These are phyloP conservation scores for Ganoderma multipileum DNA, from an alignment of 1,284 basidiomycete genomes.

Conservation along the genomic window DNA sequence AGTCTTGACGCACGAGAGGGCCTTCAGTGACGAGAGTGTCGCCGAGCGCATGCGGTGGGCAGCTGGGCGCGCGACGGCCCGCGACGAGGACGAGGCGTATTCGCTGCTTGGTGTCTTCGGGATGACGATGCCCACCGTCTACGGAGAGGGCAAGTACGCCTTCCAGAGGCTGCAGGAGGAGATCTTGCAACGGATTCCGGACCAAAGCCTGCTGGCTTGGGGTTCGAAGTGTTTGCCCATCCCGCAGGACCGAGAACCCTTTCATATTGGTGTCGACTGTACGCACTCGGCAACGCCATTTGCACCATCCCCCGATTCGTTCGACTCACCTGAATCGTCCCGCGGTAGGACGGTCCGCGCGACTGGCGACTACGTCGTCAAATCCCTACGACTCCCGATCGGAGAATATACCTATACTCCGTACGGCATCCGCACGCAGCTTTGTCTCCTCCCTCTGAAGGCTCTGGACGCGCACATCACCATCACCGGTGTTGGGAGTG, in stretches of 20 bases:
- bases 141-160: conserved; percentile 7
- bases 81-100: conserved; percentile 11
- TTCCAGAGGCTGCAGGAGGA: conserved; percentile 11
- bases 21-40: background rate
- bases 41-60: conserved; percentile 9
- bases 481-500: background rate
- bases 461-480: background rate
- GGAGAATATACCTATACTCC: background rate
- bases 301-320: background rate
- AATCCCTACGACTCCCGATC: background rate
- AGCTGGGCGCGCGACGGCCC: background rate
- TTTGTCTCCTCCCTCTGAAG: background rate
- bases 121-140: conserved; percentile 5
- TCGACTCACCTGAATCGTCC: background rate
- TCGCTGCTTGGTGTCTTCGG: conserved; percentile 8
- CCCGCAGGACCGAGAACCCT: background rate
- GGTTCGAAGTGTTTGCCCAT: background rate
- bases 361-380: background rate
- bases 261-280: background rate
- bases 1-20: background rate
- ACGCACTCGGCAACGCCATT: background rate
- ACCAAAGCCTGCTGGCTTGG: conserved; percentile 5
- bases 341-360: background rate
- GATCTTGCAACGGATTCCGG: conserved; percentile 5
- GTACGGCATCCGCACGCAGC: background rate